Percentiles rank a stretch among this genome's conserved stretches.
Conservation (phyloP, 495 filamentous ascomycete genomes). For the Podospora bellae-mahoneyi region DNA sequence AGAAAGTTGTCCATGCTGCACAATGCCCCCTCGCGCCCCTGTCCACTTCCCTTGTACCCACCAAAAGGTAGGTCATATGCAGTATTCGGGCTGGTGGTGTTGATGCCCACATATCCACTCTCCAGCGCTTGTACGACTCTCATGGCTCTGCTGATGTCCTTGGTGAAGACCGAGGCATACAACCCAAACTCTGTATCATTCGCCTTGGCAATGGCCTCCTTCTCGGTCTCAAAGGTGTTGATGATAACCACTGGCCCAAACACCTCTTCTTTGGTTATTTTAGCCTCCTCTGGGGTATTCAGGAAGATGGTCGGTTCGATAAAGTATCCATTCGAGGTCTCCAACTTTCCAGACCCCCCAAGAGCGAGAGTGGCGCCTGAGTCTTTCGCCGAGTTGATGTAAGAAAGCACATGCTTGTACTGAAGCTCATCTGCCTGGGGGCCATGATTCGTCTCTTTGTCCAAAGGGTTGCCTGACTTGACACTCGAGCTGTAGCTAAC, state of each 20-base stretch:
- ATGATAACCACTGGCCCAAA: conserved; percentile 72
- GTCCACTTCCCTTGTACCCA: conserved; percentile 42
- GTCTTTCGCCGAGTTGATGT: conserved; percentile 37
- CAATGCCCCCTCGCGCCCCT: conserved; percentile 39
- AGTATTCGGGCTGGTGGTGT: conserved; percentile 39
- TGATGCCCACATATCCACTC: conserved; percentile 55
- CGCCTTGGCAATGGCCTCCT: conserved; percentile 63
- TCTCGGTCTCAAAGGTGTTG: conserved; percentile 61
- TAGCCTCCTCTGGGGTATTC: conserved; percentile 61
- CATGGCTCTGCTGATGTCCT: conserved; percentile 64
- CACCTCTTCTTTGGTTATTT: conserved; percentile 52
- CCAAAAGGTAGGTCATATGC: conserved; percentile 43
- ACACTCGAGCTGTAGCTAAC: conserved; percentile 54
- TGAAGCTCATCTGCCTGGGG: conserved; percentile 47
- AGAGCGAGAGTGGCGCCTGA: conserved; percentile 27
- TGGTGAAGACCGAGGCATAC: conserved; percentile 71
- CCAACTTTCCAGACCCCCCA: conserved; percentile 29
- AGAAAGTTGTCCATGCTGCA: conserved; percentile 49
- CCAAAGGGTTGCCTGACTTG: conserved; percentile 58
- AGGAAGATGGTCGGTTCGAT: conserved; percentile 71
- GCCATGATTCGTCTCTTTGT: conserved; percentile 63
- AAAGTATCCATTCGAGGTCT: conserved; percentile 41
- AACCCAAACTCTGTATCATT: conserved; percentile 73
- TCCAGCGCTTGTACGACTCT: conserved; percentile 63
- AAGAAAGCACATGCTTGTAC: conserved; percentile 33